Conservation (phyloP, 306 rosid genomes). For the Cucurbita ficifolia region DNA sequence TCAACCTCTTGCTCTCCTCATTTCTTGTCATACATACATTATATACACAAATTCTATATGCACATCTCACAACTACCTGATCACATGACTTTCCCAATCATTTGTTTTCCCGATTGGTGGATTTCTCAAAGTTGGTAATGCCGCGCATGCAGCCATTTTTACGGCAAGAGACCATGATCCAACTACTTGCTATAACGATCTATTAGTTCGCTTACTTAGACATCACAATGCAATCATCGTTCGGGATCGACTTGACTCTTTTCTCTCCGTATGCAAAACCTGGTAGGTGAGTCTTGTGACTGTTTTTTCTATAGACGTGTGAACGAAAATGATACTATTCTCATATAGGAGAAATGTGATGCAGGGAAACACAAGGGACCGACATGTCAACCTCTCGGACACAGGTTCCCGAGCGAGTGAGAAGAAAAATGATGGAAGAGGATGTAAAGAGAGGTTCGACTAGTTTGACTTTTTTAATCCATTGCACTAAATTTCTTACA, state of each 20-base stretch:
- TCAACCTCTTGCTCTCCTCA: background rate
- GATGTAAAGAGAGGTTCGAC: background rate
- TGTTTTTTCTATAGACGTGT: background rate
- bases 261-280: background rate
- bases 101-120: no score
- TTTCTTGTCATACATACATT: background rate
- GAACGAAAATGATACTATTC: background rate
- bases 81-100: background rate
- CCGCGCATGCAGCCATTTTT: no score
- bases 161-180: no score
- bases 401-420: background rate
- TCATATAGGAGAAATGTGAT: background rate
- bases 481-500: background rate
- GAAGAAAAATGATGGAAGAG: background rate
- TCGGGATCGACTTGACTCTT: background rate
- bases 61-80: background rate
- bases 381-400: background rate
- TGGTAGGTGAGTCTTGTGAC: background rate
- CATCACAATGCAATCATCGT: background rate
- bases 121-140: no score
- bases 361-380: background rate
- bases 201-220: no score
- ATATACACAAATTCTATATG: background rate
- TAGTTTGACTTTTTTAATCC: background rate
- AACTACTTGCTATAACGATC: no score